Percentiles rank a stretch among this genome's conserved stretches.
Evolutionary conservation across 2,329 filamentous ascomycete genomes (phyloP).

Genomic region (Neofusicoccum cordaticola): DNA sequence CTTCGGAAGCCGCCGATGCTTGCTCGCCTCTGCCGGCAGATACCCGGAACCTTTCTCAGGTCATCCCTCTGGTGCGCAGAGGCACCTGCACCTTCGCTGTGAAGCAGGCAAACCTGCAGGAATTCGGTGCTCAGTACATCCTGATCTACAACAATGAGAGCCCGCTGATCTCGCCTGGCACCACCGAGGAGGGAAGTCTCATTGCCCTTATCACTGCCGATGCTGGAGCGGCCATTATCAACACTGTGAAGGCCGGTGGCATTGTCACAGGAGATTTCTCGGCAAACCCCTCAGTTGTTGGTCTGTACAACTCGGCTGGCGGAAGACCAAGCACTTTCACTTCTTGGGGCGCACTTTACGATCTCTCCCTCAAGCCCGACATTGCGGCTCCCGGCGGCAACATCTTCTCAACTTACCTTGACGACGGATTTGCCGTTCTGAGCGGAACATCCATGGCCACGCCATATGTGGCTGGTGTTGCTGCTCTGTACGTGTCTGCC

Average conservation of each 20-base stretch:
- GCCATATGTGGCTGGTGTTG: conserved; percentile 53
- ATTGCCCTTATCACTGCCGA: conserved; percentile 25
- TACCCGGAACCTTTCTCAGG: conserved; percentile 56
- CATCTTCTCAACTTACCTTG: conserved; percentile 59
- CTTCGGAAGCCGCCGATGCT: conserved; percentile 47
- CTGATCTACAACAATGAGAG: conserved; percentile 58
- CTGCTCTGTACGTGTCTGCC: conserved; percentile 30
- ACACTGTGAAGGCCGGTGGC: neutral
- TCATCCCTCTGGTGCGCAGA: conserved; percentile 60
- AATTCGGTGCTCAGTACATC: conserved; percentile 58
- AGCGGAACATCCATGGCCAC: conserved; percentile 62
- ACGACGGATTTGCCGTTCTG: conserved; percentile 49
- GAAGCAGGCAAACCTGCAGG: conserved; percentile 54
- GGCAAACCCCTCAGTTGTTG: conserved; percentile 9
- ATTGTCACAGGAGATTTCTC: neutral
- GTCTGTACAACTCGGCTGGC: conserved; percentile 33
- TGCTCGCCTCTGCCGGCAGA: conserved; percentile 53
- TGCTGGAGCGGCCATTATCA: conserved; percentile 8
- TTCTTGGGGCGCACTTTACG: conserved; percentile 61
- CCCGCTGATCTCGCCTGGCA: conserved; percentile 20
- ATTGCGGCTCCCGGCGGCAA: conserved; percentile 56
- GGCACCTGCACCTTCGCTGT: conserved; percentile 56
- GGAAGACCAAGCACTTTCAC: conserved; percentile 55
- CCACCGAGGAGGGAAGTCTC: conserved; percentile 23
- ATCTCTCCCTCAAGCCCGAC: conserved; percentile 57